Evolutionary conservation across 1,284 basidiomycete species (phyloP), one percentile per base, ranked within the genome.

Genomic region (Boletus mariae): DNA sequence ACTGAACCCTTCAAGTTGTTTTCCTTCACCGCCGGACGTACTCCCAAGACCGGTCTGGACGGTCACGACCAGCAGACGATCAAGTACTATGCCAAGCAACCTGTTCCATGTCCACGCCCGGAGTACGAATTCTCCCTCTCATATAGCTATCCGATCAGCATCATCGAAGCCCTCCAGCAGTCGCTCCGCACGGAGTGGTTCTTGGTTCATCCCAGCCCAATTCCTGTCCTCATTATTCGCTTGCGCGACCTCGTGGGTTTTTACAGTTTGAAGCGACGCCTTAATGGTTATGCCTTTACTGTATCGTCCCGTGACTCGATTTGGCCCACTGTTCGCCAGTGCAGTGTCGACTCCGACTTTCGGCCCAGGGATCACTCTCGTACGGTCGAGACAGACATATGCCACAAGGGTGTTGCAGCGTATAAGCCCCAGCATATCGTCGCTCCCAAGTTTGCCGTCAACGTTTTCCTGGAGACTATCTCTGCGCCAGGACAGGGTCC

Each of bases 371-470:
- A 52, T n/a, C 31, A 32, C 17, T 40, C n/a, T 0, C 11, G 17
- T 8, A 6, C 3, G 2, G 51, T 67, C 43, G 35, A 52, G 1
- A 47, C 45, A 5, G 11, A 6, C 26, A 2, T 45, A 0, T 42
- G 26, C 9, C n/a, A 5, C 6, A 34, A 26, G 15, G 62, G 57
- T 1, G 49, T 0, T 4, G 56, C 57, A 1, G 1, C 37, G 1
- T 63, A 67, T 32, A 13, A 28, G 34, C 54, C 61, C 12, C 57
- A 66, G 41, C 56, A 63, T 11, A 45, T 59, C 26, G 53, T 58
- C 9, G 60, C 59, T 13, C 57, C 61, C 23, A 37, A 47, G 3
- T 66, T 66, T 13, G 64, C 65, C n/a, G 56, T 69, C 3, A 70
- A 70, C 38, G 43, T 67, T 0, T 67, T 70, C 23, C 11, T 66